Conservation (phyloP, 73 alveolate species). For the Tetrahymena malaccensis region DNA sequence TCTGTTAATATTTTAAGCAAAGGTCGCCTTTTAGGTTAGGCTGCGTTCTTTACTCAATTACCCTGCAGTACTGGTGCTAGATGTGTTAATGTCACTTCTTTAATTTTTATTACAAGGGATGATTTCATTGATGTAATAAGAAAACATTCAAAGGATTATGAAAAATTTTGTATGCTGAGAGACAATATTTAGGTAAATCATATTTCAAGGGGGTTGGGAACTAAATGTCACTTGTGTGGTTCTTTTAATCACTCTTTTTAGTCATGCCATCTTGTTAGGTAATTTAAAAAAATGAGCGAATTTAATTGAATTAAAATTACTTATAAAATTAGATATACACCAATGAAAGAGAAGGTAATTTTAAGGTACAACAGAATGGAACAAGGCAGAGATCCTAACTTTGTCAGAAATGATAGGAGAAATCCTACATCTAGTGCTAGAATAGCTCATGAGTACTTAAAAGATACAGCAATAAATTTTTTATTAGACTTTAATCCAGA, state of each 20-base stretch:
- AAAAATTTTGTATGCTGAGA: background rate
- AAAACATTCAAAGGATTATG: background rate
- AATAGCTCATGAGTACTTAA: background rate
- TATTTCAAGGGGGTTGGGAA: background rate
- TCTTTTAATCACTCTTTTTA: background rate
- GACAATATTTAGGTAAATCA: background rate
- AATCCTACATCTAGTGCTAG: background rate
- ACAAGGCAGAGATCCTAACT: background rate
- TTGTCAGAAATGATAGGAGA: background rate
- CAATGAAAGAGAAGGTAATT: background rate
- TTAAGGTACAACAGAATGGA: background rate
- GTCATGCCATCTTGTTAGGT: background rate
- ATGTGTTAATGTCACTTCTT: background rate
- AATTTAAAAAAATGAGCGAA: background rate
- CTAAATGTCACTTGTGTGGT: background rate
- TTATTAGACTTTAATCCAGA: background rate
- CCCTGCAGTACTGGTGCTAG: background rate
- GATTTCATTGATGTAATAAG: background rate
- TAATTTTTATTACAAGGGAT: background rate
- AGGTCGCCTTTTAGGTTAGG: background rate
- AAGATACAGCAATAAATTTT: background rate
- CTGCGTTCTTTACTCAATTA: background rate
- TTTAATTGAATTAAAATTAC: background rate
- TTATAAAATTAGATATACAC: background rate
- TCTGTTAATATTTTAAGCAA: background rate